phyloP scores from a whole-genome alignment of 345 rosid species.

The Psidium friedrichsthalianum region DNA sequence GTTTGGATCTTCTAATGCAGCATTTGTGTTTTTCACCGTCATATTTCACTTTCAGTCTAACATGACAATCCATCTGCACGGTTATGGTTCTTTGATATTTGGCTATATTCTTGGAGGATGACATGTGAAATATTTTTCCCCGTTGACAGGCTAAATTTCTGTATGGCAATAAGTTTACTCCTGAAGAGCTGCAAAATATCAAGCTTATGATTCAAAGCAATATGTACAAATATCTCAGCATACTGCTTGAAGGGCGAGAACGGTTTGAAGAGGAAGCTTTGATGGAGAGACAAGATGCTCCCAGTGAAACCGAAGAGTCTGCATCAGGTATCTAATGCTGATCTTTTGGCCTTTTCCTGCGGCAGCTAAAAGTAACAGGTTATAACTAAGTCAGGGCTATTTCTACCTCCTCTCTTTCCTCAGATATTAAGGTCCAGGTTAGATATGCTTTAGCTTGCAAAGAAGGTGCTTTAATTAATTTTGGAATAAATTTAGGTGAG shows the following conservation, averaged over 20 bases:
- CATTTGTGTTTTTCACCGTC: not conserved
- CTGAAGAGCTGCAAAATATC: conserved; percentile 42
- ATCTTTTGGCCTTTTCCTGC: not conserved
- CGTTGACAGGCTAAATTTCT: conserved; percentile 37
- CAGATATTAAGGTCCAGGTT: not conserved
- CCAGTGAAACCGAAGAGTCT: conserved; percentile 10
- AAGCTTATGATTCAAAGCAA: conserved; percentile 62
- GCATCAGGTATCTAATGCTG: conserved; percentile 19
- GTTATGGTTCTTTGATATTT: not conserved
- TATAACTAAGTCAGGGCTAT: not conserved
- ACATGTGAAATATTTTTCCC: not conserved
- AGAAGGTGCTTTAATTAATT: not conserved
- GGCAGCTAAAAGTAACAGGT: not conserved
- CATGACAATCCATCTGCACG: not conserved
- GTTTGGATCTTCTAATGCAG: not conserved
- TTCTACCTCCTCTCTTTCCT: not conserved
- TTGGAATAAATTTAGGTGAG: conserved; percentile 10
- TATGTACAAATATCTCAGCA: conserved; percentile 55
- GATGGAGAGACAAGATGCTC: conserved; percentile 7
- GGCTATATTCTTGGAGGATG: not conserved
- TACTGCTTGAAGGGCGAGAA: conserved; percentile 57
- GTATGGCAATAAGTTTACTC: conserved; percentile 38
- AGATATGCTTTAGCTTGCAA: not conserved
- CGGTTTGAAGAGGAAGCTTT: conserved; percentile 49
- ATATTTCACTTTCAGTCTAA: not conserved